These are phyloP conservation scores for Saccharomycopsis sp. DNA, from an alignment of 805 yeast genomes.

Conservation along the genomic window DNA sequence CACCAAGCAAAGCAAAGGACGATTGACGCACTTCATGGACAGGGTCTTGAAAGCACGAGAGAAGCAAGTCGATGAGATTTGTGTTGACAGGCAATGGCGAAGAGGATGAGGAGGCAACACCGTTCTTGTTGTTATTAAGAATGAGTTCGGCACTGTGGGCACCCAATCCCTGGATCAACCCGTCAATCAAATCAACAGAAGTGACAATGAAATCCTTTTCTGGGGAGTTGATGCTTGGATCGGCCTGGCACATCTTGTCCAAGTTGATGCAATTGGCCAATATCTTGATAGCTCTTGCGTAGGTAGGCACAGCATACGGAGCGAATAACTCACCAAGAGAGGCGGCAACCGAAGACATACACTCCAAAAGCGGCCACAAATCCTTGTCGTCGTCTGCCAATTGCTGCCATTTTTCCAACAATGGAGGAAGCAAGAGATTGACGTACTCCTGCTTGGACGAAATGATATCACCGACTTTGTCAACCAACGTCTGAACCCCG, in stretches of 20 bases:
- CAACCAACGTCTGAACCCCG: slow-evolving; percentile 84
- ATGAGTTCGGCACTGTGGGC: slow-evolving; percentile 52
- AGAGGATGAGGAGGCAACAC: no score
- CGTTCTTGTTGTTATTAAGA: slow-evolving; percentile 27
- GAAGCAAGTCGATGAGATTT: slow-evolving; percentile 51
- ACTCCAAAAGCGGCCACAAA: slow-evolving; percentile 87
- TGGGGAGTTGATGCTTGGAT: slow-evolving; percentile 66
- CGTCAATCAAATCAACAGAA: slow-evolving; percentile 84
- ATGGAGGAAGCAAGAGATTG: slow-evolving; percentile 66
- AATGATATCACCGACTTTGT: slow-evolving; percentile 56
- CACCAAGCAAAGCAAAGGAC: slow-evolving; percentile 86
- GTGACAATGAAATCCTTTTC: slow-evolving; percentile 90
- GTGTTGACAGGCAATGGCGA: slow-evolving; percentile 21
- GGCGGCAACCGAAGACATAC: slow-evolving; percentile 88
- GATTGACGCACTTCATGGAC: slow-evolving; percentile 88
- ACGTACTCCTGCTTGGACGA: slow-evolving; percentile 52
- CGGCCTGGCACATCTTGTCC: slow-evolving; percentile 54
- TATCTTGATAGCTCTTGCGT: slow-evolving; percentile 67
- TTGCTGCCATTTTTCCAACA: slow-evolving; percentile 73
- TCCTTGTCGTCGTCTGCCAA: slow-evolving; percentile 74
- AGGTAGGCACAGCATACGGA: slow-evolving; percentile 84
- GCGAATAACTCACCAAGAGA: slow-evolving; percentile 77
- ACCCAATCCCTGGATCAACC: slow-evolving; percentile 84
- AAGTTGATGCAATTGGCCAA: slow-evolving; percentile 60
- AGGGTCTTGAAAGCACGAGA: slow-evolving; percentile 67